Base-by-base conservation (phyloP, 352 stramenopile genomes). In the Peronospora destructor region DNA sequence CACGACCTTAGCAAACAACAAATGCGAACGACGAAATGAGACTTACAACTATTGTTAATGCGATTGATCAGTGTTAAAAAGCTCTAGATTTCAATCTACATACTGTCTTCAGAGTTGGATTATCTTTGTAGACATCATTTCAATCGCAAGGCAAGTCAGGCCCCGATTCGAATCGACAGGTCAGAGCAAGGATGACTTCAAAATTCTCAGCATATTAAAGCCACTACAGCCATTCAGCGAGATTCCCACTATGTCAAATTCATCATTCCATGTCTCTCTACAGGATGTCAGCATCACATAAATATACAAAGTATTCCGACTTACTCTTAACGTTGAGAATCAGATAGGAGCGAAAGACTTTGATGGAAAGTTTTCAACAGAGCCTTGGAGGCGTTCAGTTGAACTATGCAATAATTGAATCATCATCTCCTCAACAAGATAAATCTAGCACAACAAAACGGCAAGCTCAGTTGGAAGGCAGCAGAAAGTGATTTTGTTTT, bases 341-440 rank as follows among this genome's bases (percentile, higher is more conserved):
- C 76, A 82, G 73, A 87, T 87, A 87, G 72, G 73, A 87, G 73
- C 76, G 76, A 87, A 87, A 87, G 76, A 87, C 73, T 76, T 81
- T 85, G 66, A 73, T 82, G 64, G 66, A 68, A 59, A 47, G 57
- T 65, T 66, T 60, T 86, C 75, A 81, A 81, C 75, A 86, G 14
- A 49, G 61, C 48, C 49, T 68, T 74, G 64, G 68, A 49, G 28
- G 58, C 61, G 43, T 74, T 87, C 76, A 84, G 76, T 82, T 87
- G 76, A 87, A 87, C 76, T 87, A 87, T 87, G 76, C 72, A 14
- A 81, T 68, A 58, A 66, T 50, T 71, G 45, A 67, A 67, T 85
- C 73, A 79, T 85, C 71, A 84, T 53, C 59, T 85, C 55, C 64
- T 73, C 71, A 70, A 65, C 16, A 57, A 10, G 7, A 44, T 25